A percentile compares a stretch with the other conserved stretches of the same genome.
These are phyloP conservation scores for Plenodomus tracheiphilus DNA, from an alignment of 2,329 filamentous ascomycete species.

Conservation along the genomic window DNA sequence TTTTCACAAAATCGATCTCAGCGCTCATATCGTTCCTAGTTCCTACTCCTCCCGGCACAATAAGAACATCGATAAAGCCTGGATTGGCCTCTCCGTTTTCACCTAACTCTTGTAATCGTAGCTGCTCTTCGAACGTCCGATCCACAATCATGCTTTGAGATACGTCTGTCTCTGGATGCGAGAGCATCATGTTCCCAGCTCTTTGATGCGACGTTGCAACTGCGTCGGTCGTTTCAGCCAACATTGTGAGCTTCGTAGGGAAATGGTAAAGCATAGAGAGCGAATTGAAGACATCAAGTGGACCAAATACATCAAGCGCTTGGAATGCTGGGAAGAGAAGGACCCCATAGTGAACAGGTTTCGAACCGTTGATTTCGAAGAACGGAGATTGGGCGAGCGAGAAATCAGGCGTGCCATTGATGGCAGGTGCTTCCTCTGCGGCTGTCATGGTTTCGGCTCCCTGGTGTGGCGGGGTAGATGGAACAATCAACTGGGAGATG, in stretches of 20 bases:
- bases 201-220: constrained; percentile 25
- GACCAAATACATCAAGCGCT: constrained; percentile 46
- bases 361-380: constrained; percentile 14
- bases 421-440: background rate
- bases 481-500: too few relatives aligned
- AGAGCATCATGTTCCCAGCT: constrained; percentile 18
- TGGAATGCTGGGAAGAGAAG: constrained; percentile 28
- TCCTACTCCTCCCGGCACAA: constrained; percentile 67
- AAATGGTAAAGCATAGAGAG: constrained; percentile 30
- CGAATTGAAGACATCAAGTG: constrained; percentile 49
- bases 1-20: constrained; percentile 53
- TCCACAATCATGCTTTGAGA: constrained; percentile 22
- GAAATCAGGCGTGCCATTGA: constrained; percentile 1
- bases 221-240: constrained; percentile 24
- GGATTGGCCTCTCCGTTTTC: constrained; percentile 3
- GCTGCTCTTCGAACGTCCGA: constrained; percentile 19
- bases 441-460: constrained; percentile 8
- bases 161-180: constrained; percentile 20
- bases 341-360: constrained; percentile 24
- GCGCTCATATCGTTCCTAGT: constrained; percentile 34
- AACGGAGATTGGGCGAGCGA: constrained; percentile 6
- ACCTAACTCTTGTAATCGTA: constrained; percentile 13
- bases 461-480: background rate
- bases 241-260: constrained; percentile 33
- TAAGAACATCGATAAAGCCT: constrained; percentile 56